Evolutionary conservation across 768 basidiomycete species (phyloP).

Genomic region (Rickenella mellea): DNA sequence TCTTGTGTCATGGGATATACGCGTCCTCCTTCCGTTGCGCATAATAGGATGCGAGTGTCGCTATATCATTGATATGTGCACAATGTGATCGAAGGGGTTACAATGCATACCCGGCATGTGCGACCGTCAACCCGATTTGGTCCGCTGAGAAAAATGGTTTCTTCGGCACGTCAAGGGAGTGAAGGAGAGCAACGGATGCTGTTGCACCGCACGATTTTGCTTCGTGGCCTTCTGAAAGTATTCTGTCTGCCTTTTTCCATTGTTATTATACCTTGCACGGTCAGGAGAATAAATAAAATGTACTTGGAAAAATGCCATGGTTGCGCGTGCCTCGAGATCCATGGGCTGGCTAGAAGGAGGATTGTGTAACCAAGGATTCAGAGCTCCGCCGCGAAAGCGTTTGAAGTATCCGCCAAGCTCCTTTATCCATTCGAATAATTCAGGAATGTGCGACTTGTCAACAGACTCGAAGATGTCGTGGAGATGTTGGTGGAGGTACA

Average conservation of each 20-base stretch:
- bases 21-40: slow-evolving; percentile 59
- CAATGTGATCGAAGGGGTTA: not conserved
- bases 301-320: slow-evolving; percentile 82
- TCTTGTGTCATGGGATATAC: slow-evolving; percentile 87
- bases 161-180: slow-evolving; percentile 74
- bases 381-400: slow-evolving; percentile 73
- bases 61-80: slow-evolving; percentile 27
- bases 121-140: slow-evolving; percentile 72
- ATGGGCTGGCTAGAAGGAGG: slow-evolving; percentile 23
- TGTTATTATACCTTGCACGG: slow-evolving; percentile 4
- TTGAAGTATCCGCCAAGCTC: slow-evolving; percentile 86
- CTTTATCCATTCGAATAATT: slow-evolving; percentile 67
- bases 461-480: slow-evolving; percentile 80
- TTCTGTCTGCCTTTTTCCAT: slow-evolving; percentile 59
- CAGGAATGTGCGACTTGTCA: slow-evolving; percentile 60
- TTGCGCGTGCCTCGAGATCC: slow-evolving; percentile 80
- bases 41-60: slow-evolving; percentile 83
- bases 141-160: slow-evolving; percentile 78
- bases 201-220: slow-evolving; percentile 81
- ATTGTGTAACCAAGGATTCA: slow-evolving; percentile 53
- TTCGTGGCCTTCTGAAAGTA: slow-evolving; percentile 56
- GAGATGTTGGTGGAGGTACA: slow-evolving; percentile 76
- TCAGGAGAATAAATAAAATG: slow-evolving; percentile 12
- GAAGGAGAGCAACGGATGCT: slow-evolving; percentile 84
- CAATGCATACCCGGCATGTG: slow-evolving; percentile 74